These are phyloP conservation scores for Nepenthes alata DNA, from an alignment of 179 eudicot species.

Conservation along the genomic window DNA sequence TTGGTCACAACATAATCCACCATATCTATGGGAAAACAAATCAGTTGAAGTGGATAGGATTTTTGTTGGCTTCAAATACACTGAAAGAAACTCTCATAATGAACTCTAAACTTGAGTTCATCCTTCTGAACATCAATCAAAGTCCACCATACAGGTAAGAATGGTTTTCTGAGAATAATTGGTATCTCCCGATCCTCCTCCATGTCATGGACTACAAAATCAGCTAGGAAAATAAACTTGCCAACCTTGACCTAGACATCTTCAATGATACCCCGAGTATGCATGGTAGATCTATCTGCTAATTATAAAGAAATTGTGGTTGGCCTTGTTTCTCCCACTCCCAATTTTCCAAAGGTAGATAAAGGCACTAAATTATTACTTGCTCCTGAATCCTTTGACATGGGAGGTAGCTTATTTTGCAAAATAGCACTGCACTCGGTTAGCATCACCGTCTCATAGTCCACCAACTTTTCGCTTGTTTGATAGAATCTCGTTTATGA, in stretches of 20 bases:
- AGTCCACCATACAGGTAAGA: neutral
- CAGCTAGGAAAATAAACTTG: neutral
- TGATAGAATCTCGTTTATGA: no score
- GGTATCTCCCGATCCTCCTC: neutral
- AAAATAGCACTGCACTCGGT: neutral
- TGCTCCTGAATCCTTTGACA: neutral
- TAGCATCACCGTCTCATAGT: neutral
- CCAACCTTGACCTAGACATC: constrained; percentile 1
- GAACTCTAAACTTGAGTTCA: neutral
- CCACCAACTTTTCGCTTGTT: neutral
- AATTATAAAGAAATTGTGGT: neutral
- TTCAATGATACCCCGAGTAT: neutral
- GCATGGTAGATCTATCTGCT: neutral
- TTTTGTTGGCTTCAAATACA: neutral
- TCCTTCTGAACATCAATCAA: neutral
- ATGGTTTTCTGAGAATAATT: no score
- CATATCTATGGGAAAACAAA: no score
- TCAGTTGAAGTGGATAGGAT: neutral
- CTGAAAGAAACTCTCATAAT: no score
- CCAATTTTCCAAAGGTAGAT: neutral
- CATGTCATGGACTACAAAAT: neutral
- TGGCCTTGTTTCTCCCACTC: neutral
- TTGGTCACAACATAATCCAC: no score
- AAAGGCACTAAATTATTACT: neutral
- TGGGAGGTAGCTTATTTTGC: neutral